Percentiles rank a stretch among this genome's conserved stretches.
phyloP scores from a whole-genome alignment of 106 monocot genomes.

The Acorus calamus region DNA sequence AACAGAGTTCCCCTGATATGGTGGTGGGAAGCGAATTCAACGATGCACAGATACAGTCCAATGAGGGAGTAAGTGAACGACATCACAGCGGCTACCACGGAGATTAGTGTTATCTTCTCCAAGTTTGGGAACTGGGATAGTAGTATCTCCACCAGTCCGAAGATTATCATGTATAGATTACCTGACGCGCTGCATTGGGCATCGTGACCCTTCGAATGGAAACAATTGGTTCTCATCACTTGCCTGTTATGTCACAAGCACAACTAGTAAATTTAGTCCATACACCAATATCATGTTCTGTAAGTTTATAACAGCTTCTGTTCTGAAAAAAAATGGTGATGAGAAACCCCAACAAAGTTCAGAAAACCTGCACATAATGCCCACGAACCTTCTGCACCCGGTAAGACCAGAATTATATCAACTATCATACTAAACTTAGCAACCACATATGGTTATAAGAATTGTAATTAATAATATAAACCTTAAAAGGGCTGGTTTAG shows the following conservation, averaged over 20 bases:
- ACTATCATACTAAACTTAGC: too few relatives aligned
- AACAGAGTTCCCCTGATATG: constrained; percentile 20
- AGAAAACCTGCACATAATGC: too few relatives aligned
- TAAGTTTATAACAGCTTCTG: too few relatives aligned
- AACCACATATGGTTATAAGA: too few relatives aligned
- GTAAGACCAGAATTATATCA: too few relatives aligned
- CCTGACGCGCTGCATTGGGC: constrained; percentile 31
- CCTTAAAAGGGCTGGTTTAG: too few relatives aligned
- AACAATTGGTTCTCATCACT: constrained; percentile 23
- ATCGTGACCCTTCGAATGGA: constrained; percentile 25
- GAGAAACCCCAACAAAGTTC: too few relatives aligned
- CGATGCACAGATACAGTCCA: constrained; percentile 17
- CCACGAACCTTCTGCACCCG: too few relatives aligned
- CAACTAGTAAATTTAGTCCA: not conserved
- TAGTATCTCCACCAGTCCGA: constrained; percentile 32
- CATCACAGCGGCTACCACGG: constrained; percentile 39
- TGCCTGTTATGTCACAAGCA: constrained; percentile 12
- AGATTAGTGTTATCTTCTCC: constrained; percentile 48
- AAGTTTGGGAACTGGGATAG: constrained; percentile 50
- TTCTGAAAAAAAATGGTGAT: too few relatives aligned
- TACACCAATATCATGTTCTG: too few relatives aligned
- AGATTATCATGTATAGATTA: constrained; percentile 33
- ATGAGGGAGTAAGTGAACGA: constrained; percentile 53
- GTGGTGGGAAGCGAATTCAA: constrained; percentile 23
- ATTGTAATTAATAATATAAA: too few relatives aligned